These are phyloP conservation scores for Sarcodon sp. DNA, from an alignment of 768 basidiomycete species.

Conservation along the genomic window DNA sequence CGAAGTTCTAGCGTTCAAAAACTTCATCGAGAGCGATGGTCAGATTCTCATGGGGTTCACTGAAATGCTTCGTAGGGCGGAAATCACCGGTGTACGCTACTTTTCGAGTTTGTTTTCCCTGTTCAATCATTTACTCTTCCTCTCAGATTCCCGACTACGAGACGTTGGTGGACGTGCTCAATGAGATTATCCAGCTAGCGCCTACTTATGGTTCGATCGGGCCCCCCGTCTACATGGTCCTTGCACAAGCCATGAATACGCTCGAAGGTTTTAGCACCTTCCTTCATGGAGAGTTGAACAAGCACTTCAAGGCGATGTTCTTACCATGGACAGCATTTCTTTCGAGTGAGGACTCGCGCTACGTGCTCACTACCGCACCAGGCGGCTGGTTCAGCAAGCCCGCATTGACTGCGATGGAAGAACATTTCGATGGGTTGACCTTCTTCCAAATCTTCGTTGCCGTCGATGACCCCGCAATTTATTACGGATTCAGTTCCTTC, in stretches of 20 bases:
- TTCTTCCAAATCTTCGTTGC: constrained; percentile 18
- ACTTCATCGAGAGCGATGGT: not conserved
- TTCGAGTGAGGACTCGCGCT: constrained; percentile 9
- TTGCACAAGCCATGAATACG: not conserved
- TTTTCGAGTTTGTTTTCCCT: not conserved
- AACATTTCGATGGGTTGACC: constrained; percentile 11
- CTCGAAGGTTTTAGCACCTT: not conserved
- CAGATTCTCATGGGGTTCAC: not conserved
- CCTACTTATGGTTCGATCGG: not conserved
- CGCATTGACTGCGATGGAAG: constrained; percentile 10
- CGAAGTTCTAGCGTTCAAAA: not conserved
- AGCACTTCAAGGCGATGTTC: not conserved
- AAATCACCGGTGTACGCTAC: not conserved
- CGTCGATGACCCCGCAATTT: constrained; percentile 14
- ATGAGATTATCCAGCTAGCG: not conserved
- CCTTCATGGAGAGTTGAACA: not conserved
- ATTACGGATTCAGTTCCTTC: constrained; percentile 17
- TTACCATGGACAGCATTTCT: not conserved
- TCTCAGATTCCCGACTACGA: not conserved
- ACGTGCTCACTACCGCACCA: constrained; percentile 14
- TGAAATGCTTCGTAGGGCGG: not conserved
- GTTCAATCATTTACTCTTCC: not conserved
- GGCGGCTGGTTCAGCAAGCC: constrained; percentile 17
- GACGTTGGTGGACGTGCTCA: not conserved
- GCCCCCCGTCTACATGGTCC: not conserved